Evolutionary conservation across 2,329 filamentous ascomycete species (phyloP).

Genomic region (Epichloe sylvatica): DNA sequence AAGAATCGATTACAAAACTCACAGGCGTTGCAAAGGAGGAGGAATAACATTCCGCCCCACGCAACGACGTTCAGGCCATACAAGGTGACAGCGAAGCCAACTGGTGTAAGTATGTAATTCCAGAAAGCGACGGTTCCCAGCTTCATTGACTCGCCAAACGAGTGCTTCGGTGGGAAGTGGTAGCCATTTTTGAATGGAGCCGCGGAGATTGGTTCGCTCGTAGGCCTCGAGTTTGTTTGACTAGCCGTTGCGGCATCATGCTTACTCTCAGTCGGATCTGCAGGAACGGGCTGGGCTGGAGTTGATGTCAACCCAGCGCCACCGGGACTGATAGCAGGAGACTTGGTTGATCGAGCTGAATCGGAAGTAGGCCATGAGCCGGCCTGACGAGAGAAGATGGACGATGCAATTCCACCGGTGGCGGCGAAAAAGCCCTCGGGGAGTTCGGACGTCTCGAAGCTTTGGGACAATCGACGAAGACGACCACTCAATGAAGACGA

Average conservation of each 20-base stretch:
- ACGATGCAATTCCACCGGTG: slow-evolving; percentile 31
- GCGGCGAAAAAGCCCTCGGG: slow-evolving; percentile 35
- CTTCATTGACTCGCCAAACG: slow-evolving; percentile 43
- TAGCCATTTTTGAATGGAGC: slow-evolving; percentile 48
- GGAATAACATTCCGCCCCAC: slow-evolving; percentile 84
- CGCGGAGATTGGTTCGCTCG: slow-evolving; percentile 16
- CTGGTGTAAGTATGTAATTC: slow-evolving; percentile 59
- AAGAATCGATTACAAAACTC: slow-evolving; percentile 1
- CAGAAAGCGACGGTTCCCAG: slow-evolving; percentile 49
- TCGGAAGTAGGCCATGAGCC: slow-evolving; percentile 8
- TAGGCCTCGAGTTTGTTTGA: slow-evolving; percentile 8
- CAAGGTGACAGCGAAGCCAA: slow-evolving; percentile 63
- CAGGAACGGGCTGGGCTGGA: not conserved
- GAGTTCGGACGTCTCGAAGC: slow-evolving; percentile 31
- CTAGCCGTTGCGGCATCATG: slow-evolving; percentile 8
- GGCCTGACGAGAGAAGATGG: slow-evolving; percentile 18
- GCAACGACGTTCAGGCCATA: slow-evolving; percentile 75
- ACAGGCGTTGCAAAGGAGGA: slow-evolving; percentile 60
- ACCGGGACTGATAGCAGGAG: not conserved
- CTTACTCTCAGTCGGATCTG: slow-evolving; percentile 3
- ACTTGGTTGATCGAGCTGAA: slow-evolving; percentile 9
- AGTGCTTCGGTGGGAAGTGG: slow-evolving; percentile 48
- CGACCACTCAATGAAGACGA: slow-evolving; percentile 20
- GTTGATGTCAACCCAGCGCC: not conserved
- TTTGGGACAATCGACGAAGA: slow-evolving; percentile 20